phyloP scores from a whole-genome alignment of 306 rosid genomes.

The Heteromeles arbutifolia region DNA sequence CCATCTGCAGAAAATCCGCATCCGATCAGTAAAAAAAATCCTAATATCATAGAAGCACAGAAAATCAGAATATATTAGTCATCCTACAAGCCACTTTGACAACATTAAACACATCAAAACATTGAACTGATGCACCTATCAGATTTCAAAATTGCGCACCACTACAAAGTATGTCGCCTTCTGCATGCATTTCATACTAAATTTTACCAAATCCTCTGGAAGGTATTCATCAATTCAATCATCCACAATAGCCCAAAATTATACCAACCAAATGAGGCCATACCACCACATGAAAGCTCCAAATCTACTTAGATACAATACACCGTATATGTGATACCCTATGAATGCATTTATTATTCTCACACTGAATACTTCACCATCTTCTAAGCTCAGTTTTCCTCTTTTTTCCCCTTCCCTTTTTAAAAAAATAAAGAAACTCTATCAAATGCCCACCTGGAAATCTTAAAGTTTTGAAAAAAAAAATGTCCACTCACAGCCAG shows the following conservation, averaged over 20 bases:
- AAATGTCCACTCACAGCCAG: not conserved
- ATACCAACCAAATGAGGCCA: not conserved
- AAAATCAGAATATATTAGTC: not conserved
- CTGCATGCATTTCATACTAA: not conserved
- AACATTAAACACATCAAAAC: not conserved
- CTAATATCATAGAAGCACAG: not conserved
- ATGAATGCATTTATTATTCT: not conserved
- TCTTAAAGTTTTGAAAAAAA: not conserved
- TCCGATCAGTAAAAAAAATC: not conserved
- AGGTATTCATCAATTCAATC: not conserved
- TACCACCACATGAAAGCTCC: not conserved
- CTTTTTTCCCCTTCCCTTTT: too few species aligned
- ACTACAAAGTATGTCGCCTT: not conserved
- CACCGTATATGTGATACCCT: not conserved
- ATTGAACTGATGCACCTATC: not conserved
- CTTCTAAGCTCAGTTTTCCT: not conserved
- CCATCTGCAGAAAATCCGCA: slow-evolving; percentile 61
- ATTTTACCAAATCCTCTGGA: not conserved
- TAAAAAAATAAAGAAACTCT: not conserved
- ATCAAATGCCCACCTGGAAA: not conserved
- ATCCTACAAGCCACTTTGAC: not conserved
- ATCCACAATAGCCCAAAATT: not conserved
- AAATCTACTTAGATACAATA: not conserved
- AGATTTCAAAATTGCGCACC: not conserved
- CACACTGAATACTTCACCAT: not conserved